A percentile compares a stretch with the other conserved stretches of the same genome.
These are phyloP conservation scores for Candida ponderosae DNA, from an alignment of 805 yeast species.

Conservation along the genomic window DNA sequence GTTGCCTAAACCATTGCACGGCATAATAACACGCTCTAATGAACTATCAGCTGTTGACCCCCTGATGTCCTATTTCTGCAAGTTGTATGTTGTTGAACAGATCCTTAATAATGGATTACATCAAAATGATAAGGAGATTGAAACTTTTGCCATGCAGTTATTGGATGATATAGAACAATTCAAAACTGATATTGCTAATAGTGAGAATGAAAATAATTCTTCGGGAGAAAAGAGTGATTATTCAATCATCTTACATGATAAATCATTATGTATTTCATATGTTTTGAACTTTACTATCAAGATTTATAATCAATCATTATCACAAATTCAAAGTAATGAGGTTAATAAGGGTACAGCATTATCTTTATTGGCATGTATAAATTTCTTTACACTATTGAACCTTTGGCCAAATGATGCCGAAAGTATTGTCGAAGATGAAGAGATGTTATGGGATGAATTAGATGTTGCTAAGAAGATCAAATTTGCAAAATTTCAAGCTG, in stretches of 20 bases:
- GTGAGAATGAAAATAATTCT: slow-evolving; percentile 24
- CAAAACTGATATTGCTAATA: slow-evolving; percentile 27
- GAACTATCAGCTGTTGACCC: slow-evolving; percentile 59
- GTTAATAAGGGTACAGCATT: slow-evolving; percentile 39
- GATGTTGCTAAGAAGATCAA: slow-evolving; percentile 33
- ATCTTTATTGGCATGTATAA: slow-evolving; percentile 45
- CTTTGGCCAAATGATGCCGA: slow-evolving; percentile 32
- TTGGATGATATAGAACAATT: slow-evolving; percentile 64
- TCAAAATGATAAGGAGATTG: slow-evolving; percentile 43
- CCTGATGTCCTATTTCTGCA: slow-evolving; percentile 63
- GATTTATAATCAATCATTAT: slow-evolving; percentile 46
- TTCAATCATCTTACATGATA: slow-evolving; percentile 47
- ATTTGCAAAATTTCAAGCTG: slow-evolving; percentile 57
- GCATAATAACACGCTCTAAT: slow-evolving; percentile 41
- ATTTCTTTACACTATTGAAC: slow-evolving; percentile 42
- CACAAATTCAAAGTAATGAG: slow-evolving; percentile 36
- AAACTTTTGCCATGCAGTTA: slow-evolving; percentile 49
- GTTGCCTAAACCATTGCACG: slow-evolving; percentile 23
- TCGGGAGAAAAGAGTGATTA: slow-evolving; percentile 21
- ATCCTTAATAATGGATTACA: slow-evolving; percentile 59
- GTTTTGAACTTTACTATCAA: slow-evolving; percentile 49
- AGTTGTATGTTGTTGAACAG: slow-evolving; percentile 63
- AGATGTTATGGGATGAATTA: slow-evolving; percentile 4
- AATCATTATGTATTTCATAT: slow-evolving; percentile 47
- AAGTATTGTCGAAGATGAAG: slow-evolving; percentile 15